Percentiles rank a stretch among this genome's conserved stretches.
These are phyloP conservation scores for Alternaria alternata DNA, from an alignment of 2,329 filamentous ascomycete genomes.

Conservation along the genomic window DNA sequence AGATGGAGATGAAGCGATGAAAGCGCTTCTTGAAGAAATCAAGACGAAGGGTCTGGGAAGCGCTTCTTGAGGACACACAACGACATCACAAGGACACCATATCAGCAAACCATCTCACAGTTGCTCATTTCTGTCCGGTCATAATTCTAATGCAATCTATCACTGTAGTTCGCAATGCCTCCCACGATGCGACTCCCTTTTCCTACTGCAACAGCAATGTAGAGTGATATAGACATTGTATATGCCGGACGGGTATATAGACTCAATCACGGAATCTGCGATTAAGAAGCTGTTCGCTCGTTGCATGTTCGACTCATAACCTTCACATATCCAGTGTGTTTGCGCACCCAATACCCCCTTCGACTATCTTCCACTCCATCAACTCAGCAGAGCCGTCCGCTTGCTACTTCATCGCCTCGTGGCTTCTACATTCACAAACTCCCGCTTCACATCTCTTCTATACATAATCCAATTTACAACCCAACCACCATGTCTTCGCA, in stretches of 20 bases:
- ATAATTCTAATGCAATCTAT: background rate
- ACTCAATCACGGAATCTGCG: background rate
- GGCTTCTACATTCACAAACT: slow-evolving; percentile 1
- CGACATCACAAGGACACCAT: background rate
- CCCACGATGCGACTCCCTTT: background rate
- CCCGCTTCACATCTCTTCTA: background rate
- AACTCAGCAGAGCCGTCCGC: background rate
- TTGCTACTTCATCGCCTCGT: background rate
- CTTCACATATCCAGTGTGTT: slow-evolving; percentile 8
- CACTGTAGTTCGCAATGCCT: background rate
- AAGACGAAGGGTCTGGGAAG: background rate
- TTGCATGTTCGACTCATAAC: background rate
- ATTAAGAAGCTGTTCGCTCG: background rate
- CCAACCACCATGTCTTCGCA: background rate
- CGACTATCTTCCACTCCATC: background rate
- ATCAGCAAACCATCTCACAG: background rate
- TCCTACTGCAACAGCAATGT: background rate
- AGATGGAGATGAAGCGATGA: background rate
- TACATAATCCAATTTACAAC: background rate
- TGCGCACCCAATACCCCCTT: background rate
- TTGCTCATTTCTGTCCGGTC: background rate
- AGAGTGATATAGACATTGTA: background rate
- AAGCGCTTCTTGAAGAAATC: background rate
- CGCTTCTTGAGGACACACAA: background rate
- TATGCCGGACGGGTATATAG: background rate